These are phyloP conservation scores for Peniophora sp. DNA, from an alignment of 1,284 basidiomycete genomes.

Conservation along the genomic window DNA sequence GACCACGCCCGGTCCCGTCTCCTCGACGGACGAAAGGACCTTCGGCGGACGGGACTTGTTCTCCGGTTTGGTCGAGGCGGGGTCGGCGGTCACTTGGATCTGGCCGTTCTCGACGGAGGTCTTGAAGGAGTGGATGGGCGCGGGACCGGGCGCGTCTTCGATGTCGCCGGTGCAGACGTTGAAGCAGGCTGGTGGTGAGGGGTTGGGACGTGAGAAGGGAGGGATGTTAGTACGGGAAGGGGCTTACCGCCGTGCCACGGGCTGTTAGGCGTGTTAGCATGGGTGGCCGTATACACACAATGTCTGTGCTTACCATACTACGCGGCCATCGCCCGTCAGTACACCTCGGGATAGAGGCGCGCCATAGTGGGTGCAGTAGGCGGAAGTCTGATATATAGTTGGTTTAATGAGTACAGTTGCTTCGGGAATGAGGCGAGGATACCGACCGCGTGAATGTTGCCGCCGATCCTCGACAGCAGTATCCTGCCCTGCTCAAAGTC, in stretches of 20 bases:
- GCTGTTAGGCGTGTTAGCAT: conserved; percentile 26
- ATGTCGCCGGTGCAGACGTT: conserved; percentile 76
- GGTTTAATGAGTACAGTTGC: too few species aligned
- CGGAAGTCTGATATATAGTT: conserved; percentile 63
- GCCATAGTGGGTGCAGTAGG: conserved; percentile 87
- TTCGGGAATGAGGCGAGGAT: too few species aligned
- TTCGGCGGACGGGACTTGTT: conserved; percentile 59
- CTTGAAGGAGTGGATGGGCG: conserved; percentile 79
- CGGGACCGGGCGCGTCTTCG: conserved; percentile 88
- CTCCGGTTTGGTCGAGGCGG: conserved; percentile 57
- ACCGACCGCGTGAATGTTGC: conserved; percentile 53
- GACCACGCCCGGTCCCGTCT: conserved; percentile 49
- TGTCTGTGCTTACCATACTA: conserved; percentile 58
- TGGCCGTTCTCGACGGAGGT: conserved; percentile 64
- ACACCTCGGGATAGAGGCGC: conserved; percentile 82
- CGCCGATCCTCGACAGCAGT: conserved; percentile 70
- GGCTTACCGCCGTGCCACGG: conserved; percentile 83
- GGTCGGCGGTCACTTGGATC: conserved; percentile 76
- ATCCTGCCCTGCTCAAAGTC: conserved; percentile 77
- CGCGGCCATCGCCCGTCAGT: conserved; percentile 69
- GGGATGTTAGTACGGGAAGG: neutral
- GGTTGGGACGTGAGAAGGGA: conserved; percentile 1
- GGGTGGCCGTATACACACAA: neutral
- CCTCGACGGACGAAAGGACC: conserved; percentile 30
- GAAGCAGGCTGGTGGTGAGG: conserved; percentile 78